Base-by-base conservation (phyloP, 129 eudicot species). In the Calendula officinalis region DNA sequence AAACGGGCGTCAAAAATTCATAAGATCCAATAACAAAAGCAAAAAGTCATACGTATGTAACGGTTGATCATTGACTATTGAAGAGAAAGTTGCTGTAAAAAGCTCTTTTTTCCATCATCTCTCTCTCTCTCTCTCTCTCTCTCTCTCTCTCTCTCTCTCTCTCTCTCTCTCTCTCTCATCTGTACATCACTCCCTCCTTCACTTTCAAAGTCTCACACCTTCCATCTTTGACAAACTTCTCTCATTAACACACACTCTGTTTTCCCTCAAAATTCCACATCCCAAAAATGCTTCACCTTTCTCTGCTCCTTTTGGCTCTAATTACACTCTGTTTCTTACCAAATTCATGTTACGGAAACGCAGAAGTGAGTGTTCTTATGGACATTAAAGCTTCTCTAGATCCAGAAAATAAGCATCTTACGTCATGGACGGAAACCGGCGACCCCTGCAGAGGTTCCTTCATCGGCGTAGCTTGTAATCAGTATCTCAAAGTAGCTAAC, bases 401-500 rank as follows among this genome's bases (percentile, higher is more conserved):
- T 77, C 98, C 98, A 37, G 80, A 78, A 47, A 91, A 79, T 79
- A 88, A 85, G 69, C 55, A 60, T 46, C 80, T 91, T n/a, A 65
- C 78, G 2, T 78, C 96, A 5, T 91, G 98, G 98, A 66, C 79
- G 9, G 44, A 44, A 46, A 72, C 72, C 35, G 95, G 91, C 8
- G 96, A 91, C 79, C 98, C 96, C 3, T 91, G 98, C 64, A 69
- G 69, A 54, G 95, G 90, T 54, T 41, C 84, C 1, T 91, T 91
- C 11, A 40, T 69, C 39, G 98, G 98, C 12, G 95, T 91, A 22
- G 96, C 91, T 16, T 91, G 98, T 45, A 91, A 92, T 42, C 79
- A 81, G 77, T 83, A 88, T 68, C 78, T 80, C 12, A 88, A 88
- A 65, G 96, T 91, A 48, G 79, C 86, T 12, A 88, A 91, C 69